Conservation (phyloP, 768 basidiomycete genomes). For the Suillus variegatus region DNA sequence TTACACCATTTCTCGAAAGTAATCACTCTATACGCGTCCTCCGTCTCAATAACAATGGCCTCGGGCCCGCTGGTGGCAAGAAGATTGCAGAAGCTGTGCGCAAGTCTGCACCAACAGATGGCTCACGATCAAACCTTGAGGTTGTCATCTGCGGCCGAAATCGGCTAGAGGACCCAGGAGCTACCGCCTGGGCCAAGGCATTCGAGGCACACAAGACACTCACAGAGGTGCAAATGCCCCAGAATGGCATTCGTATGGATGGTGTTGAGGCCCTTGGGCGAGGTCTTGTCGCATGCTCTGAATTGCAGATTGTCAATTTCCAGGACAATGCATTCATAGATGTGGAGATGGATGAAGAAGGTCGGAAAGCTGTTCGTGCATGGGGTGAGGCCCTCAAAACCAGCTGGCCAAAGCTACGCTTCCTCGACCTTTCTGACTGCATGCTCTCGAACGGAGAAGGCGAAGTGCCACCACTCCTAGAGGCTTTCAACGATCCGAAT, state of each 20-base stretch:
- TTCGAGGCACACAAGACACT: constrained; percentile 84
- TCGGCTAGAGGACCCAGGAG: constrained; percentile 90
- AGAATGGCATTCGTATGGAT: constrained; percentile 95
- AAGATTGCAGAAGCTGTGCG: constrained; percentile 84
- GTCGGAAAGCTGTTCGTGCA: constrained; percentile 49
- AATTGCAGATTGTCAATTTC: constrained; percentile 79
- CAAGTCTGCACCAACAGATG: constrained; percentile 73
- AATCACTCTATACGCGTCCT: constrained; percentile 84
- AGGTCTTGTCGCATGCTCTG: constrained; percentile 68
- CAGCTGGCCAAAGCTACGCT: constrained; percentile 55
- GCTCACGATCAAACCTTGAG: constrained; percentile 69
- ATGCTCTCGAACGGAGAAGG: constrained; percentile 77
- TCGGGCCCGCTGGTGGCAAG: constrained; percentile 86
- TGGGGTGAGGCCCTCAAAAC: constrained; percentile 60
- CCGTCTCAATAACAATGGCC: constrained; percentile 94
- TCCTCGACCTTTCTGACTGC: constrained; percentile 84
- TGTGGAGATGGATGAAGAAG: constrained; percentile 56
- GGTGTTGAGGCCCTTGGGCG: constrained; percentile 79
- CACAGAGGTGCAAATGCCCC: constrained; percentile 88
- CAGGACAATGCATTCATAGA: constrained; percentile 88
- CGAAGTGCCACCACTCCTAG: constrained; percentile 67
- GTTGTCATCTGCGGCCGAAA: constrained; percentile 93
- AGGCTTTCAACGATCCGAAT: constrained; percentile 70
- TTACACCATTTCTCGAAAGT: constrained; percentile 84
- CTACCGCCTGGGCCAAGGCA: constrained; percentile 81